Conservation (phyloP, 179 eudicot genomes). For the Beta corolliflora region DNA sequence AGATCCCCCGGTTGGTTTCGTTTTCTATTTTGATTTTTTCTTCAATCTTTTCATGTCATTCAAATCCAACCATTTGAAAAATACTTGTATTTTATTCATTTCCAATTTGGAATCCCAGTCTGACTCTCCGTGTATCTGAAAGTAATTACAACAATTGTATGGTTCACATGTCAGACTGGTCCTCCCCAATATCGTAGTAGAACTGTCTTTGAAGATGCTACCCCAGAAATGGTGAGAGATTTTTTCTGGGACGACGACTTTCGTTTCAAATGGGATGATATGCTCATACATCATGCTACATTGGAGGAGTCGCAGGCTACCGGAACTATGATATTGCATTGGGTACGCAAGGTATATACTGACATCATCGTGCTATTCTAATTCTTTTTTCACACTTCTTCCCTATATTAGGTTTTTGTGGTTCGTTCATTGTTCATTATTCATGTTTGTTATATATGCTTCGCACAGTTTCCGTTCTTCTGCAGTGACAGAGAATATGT, state of each 20-base stretch:
- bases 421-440: neutral
- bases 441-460: conserved; percentile 19
- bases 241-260: conserved; percentile 78
- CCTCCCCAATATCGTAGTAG: conserved; percentile 20
- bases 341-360: conserved; percentile 76
- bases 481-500: conserved; percentile 94
- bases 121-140: neutral
- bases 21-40: neutral
- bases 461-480: conserved; percentile 87
- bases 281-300: conserved; percentile 63
- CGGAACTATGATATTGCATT: conserved; percentile 85
- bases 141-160: neutral
- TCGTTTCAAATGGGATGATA: conserved; percentile 88
- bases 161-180: conserved; percentile 21
- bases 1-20: conserved; percentile 59
- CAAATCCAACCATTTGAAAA: neutral
- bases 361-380: neutral
- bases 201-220: conserved; percentile 18
- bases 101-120: neutral
- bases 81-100: neutral
- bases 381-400: neutral
- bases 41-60: too few species aligned
- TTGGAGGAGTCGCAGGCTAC: conserved; percentile 68
- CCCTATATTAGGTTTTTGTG: neutral
- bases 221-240: conserved; percentile 24